Base-by-base conservation (phyloP, 768 basidiomycete species). In the Kwoniella shandongensis region DNA sequence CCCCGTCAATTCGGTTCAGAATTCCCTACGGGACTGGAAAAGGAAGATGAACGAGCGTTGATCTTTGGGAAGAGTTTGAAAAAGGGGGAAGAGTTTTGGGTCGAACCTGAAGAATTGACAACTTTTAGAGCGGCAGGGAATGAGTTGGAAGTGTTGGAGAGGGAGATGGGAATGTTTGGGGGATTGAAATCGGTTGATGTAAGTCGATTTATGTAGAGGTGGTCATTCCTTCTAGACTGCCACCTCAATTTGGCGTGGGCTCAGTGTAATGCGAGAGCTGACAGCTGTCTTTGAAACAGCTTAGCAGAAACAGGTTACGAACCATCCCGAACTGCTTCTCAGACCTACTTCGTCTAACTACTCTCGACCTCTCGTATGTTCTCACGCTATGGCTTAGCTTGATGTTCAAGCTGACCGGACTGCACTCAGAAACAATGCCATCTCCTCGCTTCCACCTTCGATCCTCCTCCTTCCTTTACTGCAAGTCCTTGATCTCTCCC, bases 91-190 rank as follows among this genome's bases (percentile, higher is more conserved):
- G 59, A 63, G 17, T 51, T 49, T 10, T 70, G 65, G 62, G 61
- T 64, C 8, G 75, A 76, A 46, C 62, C 65, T 23, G 73, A 69
- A 40, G 75, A 76, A 44, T 29, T 76, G 39, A 56, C 53, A 1
- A 26, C 42, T 15, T 66, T 73, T 30, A 63, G 58, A 41, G 69
- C 66, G 10, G 59, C 57, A 4, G 59, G 63, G 6, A 73, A 72
- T 59, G 39, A 23, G 32, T 35, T 76, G 15, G 51, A 42, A 15
- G 45, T 48, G 29, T 23, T 76, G 3, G 75, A 76, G 15, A 51
- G 47, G 45, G 70, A 74, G 41, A 66, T 76, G 54, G 75, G 73
- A 3, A 56, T 63, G 47, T 70, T 76, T 58, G 75, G 70, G 2
- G 69, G 66, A 17, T 45, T 76, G 38, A 66, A 63, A 51, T 54